Base-by-base conservation (phyloP, 1,284 basidiomycete genomes). In the Rhodotorula glutinis region DNA sequence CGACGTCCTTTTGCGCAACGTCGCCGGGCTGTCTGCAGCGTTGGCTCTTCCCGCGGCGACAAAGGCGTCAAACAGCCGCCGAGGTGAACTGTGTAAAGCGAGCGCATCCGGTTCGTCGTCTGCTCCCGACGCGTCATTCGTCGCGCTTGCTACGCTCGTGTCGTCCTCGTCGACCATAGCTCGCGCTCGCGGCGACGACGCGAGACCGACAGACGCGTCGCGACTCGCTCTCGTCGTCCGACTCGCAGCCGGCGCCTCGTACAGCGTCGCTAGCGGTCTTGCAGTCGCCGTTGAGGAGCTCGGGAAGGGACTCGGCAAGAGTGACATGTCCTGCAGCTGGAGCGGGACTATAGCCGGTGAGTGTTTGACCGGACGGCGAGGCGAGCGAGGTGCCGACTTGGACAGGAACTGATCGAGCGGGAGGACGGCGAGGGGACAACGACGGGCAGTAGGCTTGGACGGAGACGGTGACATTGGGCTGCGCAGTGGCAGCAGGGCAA, bases 61-160 rank as follows among this genome's bases (percentile, higher is more conserved):
- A 29, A 71, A 71, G 11, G 57, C 47, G 47, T 68, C 66, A 29
- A 68, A 38, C 2, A 71, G 59, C 41, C 66, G 43, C 27, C 57
- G 40, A 40, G 69, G 69, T 27, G 60, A 54, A 60, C 4, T 25
- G 8, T 27, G n/a, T 25, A 51, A 17, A 0, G 40, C 38, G 11
- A 58, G 16, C 17, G 49, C 49, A 9, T 51, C 49, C 13, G 16
- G 49, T 51, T 61, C 60, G 55, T 64, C 69, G 38, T 66, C 67
- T 11, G 7, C 33, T 38, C 33, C 33, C 11, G 11, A 38, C 33
- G 33, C 33, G 33, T 38, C 33, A 25, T 51, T 61, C 60, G 55
- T 64, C 69, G 38, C 63, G 64, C 3, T 49, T n/a, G 25, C 27
- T 25, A 7, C 40, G 38, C 13, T 29, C 27, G 57, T 60, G 30